Base-by-base conservation (phyloP, 2,329 filamentous ascomycete genomes). In the Coniochaeta sp. region DNA sequence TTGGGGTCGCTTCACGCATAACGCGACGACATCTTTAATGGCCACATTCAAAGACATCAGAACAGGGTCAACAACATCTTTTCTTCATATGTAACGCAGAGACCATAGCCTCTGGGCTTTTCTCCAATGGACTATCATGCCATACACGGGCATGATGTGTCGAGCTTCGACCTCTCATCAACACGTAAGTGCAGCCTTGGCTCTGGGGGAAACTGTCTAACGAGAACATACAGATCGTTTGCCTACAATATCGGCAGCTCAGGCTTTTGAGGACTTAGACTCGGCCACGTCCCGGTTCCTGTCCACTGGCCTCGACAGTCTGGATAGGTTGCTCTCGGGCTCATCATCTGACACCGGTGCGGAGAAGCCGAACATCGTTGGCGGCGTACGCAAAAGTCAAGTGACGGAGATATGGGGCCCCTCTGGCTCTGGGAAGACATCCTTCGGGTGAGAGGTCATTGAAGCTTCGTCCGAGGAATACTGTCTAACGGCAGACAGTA, bases 351-450 rank as follows among this genome's bases (percentile, higher is more conserved):
- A 54, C 18, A 38, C 57, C 10, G 49, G 27, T 33, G 50, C 51
- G 48, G 50, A 20, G n/a, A 50, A 48, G 22, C 42, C 53, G n/a
- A 26, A 18, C 27, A 51, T 49, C 9, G 57, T 55, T 51, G 76
- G 78, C 16, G 91, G 90, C 4, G 74, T 95, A 47, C 78, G 78
- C 54, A 81, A 84, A 52, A 89, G 91, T 13, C 87, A 90, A 65
- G 77, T 96, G 38, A 88, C 87, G 3, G 92, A 97, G 67, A 72
- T 96, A 48, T 95, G 89, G 79, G 92, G 92, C 0, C 90, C 91
- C 10, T 86, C 89, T 8, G 91, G 91, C 1, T 81, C 81, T 24
- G 92, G 91, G 27, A 96, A 95, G 74, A 95, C 90, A 4, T 77
- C 86, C 12, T 73, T 96, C 59, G 87, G 85, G 87, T 92, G 75